phyloP scores from a whole-genome alignment of 2,329 filamentous ascomycete species.

The Fusarium vanettenii region DNA sequence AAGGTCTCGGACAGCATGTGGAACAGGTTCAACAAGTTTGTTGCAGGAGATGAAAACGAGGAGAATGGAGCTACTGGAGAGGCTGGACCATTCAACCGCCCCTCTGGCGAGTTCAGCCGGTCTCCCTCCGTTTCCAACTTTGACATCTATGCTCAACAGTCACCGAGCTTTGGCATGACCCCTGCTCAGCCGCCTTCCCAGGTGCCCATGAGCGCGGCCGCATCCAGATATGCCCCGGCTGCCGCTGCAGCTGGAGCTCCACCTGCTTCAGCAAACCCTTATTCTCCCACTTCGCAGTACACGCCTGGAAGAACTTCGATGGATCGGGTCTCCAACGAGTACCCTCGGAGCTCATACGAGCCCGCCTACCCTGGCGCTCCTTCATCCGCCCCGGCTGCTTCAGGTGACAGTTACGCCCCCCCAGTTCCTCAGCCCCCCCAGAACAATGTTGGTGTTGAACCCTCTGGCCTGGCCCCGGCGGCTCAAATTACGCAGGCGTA shows the following conservation, averaged over 20 bases:
- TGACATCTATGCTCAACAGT: conserved; percentile 76
- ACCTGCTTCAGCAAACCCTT: conserved; percentile 39
- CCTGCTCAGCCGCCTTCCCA: conserved; percentile 50
- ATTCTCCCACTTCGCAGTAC: conserved; percentile 61
- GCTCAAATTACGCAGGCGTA: conserved; percentile 41
- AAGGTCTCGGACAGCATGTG: conserved; percentile 93
- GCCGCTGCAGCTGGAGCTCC: conserved; percentile 29
- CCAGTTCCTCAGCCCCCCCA: conserved; percentile 27
- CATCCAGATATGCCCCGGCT: conserved; percentile 55
- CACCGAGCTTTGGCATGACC: conserved; percentile 46
- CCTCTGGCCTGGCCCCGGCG: conserved; percentile 36
- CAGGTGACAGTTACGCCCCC: conserved; percentile 35
- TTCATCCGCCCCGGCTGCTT: conserved; percentile 19
- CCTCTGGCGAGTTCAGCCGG: conserved; percentile 79
- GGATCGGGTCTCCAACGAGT: conserved; percentile 47
- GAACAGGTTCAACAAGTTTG: conserved; percentile 96
- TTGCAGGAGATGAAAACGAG: conserved; percentile 89
- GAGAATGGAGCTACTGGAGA: conserved; percentile 76
- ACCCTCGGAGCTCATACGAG: conserved; percentile 51
- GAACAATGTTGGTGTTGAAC: conserved; percentile 8
- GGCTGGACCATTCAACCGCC: conserved; percentile 83
- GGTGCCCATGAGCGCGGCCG: conserved; percentile 48
- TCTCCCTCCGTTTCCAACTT: conserved; percentile 77
- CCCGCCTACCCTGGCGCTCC: conserved; percentile 41
- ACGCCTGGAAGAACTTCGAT: conserved; percentile 52